Conservation (phyloP, 306 rosid species). For the Castanopsis chinensis region DNA sequence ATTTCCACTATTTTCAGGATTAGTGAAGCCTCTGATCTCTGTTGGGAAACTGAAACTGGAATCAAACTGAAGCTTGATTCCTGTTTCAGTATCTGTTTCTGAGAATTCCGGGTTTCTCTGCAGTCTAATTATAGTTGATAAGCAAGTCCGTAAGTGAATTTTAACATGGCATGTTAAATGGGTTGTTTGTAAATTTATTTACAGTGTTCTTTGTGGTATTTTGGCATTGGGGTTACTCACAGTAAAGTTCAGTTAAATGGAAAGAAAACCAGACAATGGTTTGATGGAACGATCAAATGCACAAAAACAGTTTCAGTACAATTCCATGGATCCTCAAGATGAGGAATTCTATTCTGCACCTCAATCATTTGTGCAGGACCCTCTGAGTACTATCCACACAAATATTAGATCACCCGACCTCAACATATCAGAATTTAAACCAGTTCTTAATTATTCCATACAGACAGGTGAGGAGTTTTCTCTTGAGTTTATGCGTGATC, state of each 20-base stretch:
- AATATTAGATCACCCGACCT: conserved; percentile 39
- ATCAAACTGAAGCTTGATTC: conserved; percentile 13
- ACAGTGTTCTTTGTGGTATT: not conserved
- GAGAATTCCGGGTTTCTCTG: not conserved
- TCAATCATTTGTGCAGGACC: conserved; percentile 44
- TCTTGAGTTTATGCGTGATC: conserved; percentile 77
- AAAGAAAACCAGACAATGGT: conserved; percentile 29
- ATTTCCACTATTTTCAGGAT: not conserved
- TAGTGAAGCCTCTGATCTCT: not conserved
- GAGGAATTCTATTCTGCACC: conserved; percentile 48
- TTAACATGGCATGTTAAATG: not conserved
- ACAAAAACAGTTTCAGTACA: conserved; percentile 30
- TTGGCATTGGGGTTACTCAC: conserved; percentile 14
- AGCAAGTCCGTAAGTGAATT: not conserved
- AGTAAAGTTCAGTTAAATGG: conserved; percentile 8
- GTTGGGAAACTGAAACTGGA: not conserved
- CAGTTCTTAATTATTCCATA: conserved; percentile 76
- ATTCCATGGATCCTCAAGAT: conserved; percentile 55
- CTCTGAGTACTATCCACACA: conserved; percentile 35
- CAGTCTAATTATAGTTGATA: not conserved
- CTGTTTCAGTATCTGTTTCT: conserved; percentile 11
- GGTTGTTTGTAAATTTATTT: not conserved
- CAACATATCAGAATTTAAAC: conserved; percentile 51
- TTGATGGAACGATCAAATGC: conserved; percentile 41
- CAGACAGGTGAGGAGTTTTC: conserved; percentile 92